Evolutionary conservation across 1,284 basidiomycete species (phyloP), one percentile per base, ranked within the genome.

Genomic region (Phlebopus sp.): DNA sequence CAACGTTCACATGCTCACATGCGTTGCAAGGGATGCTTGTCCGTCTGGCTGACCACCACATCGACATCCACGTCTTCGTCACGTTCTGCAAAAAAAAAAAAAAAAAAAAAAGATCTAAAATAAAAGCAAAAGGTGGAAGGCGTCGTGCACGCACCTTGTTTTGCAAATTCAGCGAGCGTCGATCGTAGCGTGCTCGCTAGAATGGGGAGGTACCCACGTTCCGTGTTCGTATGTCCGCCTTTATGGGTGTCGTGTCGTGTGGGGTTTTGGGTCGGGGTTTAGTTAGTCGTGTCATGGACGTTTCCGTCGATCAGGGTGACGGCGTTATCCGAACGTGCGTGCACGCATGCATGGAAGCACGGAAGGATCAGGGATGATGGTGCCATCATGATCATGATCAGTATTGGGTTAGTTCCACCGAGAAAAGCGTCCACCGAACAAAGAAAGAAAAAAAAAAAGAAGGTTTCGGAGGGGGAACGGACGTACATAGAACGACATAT

Each of bases 141-240:
- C 10, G 21, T 25, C 38, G 15, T n/a, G n/a, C n/a, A n/a, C n/a
- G n/a, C n/a, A n/a, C n/a, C n/a, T n/a, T n/a, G 9, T 39, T 59
- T 67, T 53, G 51, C 64, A 59, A 68, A 63, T 59, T 62, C 62
- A 19, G 54, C 9, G 51, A 64, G 62, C 31, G 52, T 53, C 25
- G 48, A 62, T 53, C 69, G 65, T 42, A 94, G 73, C 65, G 81
- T 83, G 7, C 72, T 67, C 37, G 82, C 82, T 18, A 93, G 76
- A 17, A 80, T 71, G 2, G 81, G 77, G 47, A 95, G 83, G 67
- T 90, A 95, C 0, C 89, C 89, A 27, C 92, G 84, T 71, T 95
- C 92, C 23, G 91, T 92, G 70, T 92, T 93, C 19, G 89, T 86
- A 69, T 95, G 89, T 21, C 87, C 84, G 60, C 82, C 83, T 84